Base-by-base conservation (phyloP, 2,329 filamentous ascomycete genomes). In the Endoconidiophora polonica region DNA sequence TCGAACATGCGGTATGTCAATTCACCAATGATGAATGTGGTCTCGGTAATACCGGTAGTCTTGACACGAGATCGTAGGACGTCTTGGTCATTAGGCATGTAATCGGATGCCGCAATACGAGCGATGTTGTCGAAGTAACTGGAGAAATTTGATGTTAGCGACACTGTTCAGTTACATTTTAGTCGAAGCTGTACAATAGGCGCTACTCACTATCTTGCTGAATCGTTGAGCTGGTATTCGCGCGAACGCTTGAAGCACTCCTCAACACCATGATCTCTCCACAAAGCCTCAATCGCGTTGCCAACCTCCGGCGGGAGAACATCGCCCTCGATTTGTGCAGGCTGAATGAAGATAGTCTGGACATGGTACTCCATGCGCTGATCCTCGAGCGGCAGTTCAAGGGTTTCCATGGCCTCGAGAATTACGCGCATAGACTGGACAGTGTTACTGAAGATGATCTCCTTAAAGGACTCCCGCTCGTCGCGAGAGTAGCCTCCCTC, bases 311-410 rank as follows among this genome's bases (percentile, higher is more conserved):
- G 84, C n/a, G 88, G 87, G 37, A 95, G 74, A 58, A 86, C 86
- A 62, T 95, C 88, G 56, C 88, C 88, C 68, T 95, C 88, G 56
- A 95, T 95, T 71, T 95, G 88, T 56, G 86, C 84, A 46, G 88
- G 88, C 65, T 95, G 88, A 86, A 94, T 94, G 74, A 95, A 95
- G 66, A 95, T 93, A 62, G 88, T 94, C 72, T 95, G 87, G 52
- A 95, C 88, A 65, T 95, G 88, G 69, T 94, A 94, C 68, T 95
- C 88, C 73, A 90, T 86, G 61, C 86, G 81, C 64, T 85, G 83
- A 63, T 94, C 87, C 64, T 91, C 86, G 49, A 95, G 77, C 22
- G 88, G 88, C 20, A 95, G 73, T 66, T 80, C 77, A 37, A 81
- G 69, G 16, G 76, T 77, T 63, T 80, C 77, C 77, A 81, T 81